phyloP scores from a whole-genome alignment of 2,329 filamentous ascomycete species.

The Botrytis tulipae region DNA sequence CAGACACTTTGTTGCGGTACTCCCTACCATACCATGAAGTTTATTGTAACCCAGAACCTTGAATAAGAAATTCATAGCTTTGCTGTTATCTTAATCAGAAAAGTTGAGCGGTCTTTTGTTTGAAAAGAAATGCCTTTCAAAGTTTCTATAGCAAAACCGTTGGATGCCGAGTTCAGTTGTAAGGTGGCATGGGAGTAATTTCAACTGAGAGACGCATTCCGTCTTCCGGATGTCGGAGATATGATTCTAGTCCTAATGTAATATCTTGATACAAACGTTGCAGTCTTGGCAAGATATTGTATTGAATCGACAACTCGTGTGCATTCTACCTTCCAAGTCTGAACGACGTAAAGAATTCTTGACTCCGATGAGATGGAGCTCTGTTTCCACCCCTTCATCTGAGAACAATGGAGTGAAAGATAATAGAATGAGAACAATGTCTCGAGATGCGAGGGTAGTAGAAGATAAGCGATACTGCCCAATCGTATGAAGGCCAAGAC shows the following conservation, averaged over 20 bases:
- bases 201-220: no score
- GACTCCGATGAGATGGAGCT: neutral
- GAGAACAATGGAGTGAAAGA: neutral
- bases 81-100: neutral
- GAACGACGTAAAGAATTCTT: neutral
- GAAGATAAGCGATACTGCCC: neutral
- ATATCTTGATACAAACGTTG: neutral
- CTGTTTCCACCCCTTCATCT: neutral
- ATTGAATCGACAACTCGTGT: neutral
- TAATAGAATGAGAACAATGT: neutral
- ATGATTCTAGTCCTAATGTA: neutral
- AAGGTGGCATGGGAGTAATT: neutral
- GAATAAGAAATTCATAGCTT: neutral
- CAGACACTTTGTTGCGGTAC: neutral
- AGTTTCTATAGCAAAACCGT: neutral
- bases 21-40: neutral
- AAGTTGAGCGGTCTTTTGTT: neutral
- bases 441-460: neutral
- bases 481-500: neutral
- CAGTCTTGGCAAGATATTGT: neutral
- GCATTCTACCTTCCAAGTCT: neutral
- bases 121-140: neutral
- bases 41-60: neutral
- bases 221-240: neutral
- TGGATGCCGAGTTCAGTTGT: neutral